A percentile compares a stretch with the other conserved stretches of the same genome.
Conservation (phyloP, 2,329 filamentous ascomycete species). For the Daldinia sp. region DNA sequence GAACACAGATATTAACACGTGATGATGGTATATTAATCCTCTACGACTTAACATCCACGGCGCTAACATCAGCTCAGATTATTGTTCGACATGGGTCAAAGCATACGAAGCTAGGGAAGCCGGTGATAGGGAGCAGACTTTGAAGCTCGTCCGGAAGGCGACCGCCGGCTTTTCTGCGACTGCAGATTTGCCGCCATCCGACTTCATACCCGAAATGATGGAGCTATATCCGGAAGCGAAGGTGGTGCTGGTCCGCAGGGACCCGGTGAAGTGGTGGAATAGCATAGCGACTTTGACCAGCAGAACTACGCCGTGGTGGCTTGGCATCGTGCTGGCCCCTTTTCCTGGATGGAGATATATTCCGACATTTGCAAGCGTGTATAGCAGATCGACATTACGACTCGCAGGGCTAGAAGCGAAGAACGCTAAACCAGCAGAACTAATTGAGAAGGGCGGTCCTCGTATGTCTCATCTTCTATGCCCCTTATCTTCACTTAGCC, state of each 20-base stretch:
- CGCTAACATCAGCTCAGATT: constrained; percentile 19
- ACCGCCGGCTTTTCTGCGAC: constrained; percentile 36
- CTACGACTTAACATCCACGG: neutral
- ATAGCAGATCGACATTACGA: constrained; percentile 21
- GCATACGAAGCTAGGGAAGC: constrained; percentile 38
- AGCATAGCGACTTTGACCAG: constrained; percentile 31
- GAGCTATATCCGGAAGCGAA: constrained; percentile 39
- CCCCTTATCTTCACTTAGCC: neutral
- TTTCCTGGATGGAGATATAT: constrained; percentile 37
- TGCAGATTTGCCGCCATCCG: constrained; percentile 34
- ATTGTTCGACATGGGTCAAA: constrained; percentile 37
- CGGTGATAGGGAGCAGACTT: constrained; percentile 34
- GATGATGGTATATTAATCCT: constrained; percentile 48
- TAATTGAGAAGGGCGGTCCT: constrained; percentile 30
- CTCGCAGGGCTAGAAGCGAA: constrained; percentile 29
- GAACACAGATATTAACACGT: constrained; percentile 50
- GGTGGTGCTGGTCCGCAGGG: constrained; percentile 34
- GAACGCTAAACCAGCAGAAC: constrained; percentile 17
- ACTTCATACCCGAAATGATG: constrained; percentile 40
- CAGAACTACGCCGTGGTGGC: constrained; percentile 27
- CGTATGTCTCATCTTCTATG: constrained; percentile 25
- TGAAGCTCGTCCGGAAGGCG: constrained; percentile 36
- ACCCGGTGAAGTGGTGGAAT: constrained; percentile 37
- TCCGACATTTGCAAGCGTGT: constrained; percentile 24
- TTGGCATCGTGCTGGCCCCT: constrained; percentile 23